Conservation (phyloP, 1,139 yeast genomes). For the Yamadazyma buinensis region DNA sequence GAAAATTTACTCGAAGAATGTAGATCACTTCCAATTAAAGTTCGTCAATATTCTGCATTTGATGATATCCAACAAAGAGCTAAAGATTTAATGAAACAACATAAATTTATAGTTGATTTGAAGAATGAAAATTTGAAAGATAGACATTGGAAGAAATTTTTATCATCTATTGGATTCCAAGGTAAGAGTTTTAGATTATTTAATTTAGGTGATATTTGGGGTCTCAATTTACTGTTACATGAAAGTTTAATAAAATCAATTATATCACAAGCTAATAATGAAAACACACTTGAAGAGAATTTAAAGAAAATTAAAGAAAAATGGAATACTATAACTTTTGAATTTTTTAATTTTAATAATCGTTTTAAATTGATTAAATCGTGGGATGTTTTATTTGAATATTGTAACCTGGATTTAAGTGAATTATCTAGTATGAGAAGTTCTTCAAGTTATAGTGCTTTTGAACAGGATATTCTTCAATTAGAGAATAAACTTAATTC, state of each 20-base stretch:
- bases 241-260: constrained; percentile 46
- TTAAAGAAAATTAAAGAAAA: constrained; percentile 40
- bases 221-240: constrained; percentile 47
- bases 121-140: constrained; percentile 56
- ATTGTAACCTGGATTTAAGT: constrained; percentile 57
- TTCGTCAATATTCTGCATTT: constrained; percentile 70
- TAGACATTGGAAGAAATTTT: constrained; percentile 68
- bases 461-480: constrained; percentile 55
- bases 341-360: constrained; percentile 51
- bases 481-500: constrained; percentile 57
- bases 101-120: constrained; percentile 45
- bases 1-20: constrained; percentile 49
- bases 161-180: constrained; percentile 23
- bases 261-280: constrained; percentile 68
- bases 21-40: constrained; percentile 52
- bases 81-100: constrained; percentile 36
- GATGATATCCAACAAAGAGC: constrained; percentile 51
- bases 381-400: constrained; percentile 64
- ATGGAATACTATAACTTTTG: constrained; percentile 53
- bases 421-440: constrained; percentile 67
- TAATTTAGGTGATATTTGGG: constrained; percentile 62
- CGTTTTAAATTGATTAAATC: constrained; percentile 58
- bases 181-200: constrained; percentile 17
- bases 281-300: constrained; percentile 60
- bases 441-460: constrained; percentile 59